Evolutionary conservation across 2,329 filamentous ascomycete species (phyloP).

Genomic region (Elsinoe necatrix): DNA sequence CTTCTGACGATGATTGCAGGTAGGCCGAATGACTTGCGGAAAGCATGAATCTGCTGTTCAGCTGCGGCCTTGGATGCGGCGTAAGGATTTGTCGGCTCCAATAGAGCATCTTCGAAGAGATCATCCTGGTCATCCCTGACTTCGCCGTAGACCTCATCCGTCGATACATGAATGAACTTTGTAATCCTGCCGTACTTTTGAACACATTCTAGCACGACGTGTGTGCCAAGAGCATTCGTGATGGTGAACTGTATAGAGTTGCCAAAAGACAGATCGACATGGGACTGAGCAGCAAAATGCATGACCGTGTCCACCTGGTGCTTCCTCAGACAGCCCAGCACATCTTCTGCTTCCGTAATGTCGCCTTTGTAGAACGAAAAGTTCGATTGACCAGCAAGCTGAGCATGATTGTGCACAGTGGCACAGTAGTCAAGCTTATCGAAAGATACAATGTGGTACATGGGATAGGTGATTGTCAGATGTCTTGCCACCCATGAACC

Average conservation of each 20-base stretch:
- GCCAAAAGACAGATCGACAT: slow-evolving; percentile 74
- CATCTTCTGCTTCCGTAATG: slow-evolving; percentile 61
- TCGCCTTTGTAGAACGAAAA: slow-evolving; percentile 75
- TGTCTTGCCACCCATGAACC: slow-evolving; percentile 78
- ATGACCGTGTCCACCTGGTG: slow-evolving; percentile 71
- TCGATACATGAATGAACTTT: slow-evolving; percentile 73
- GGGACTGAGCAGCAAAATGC: slow-evolving; percentile 79
- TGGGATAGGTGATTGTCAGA: slow-evolving; percentile 63
- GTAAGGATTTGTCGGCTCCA: slow-evolving; percentile 68
- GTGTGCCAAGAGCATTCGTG: slow-evolving; percentile 77
- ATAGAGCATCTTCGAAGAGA: slow-evolving; percentile 61
- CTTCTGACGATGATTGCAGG: slow-evolving; percentile 71
- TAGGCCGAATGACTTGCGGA: slow-evolving; percentile 72
- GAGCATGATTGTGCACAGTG: slow-evolving; percentile 68
- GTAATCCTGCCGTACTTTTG: slow-evolving; percentile 58
- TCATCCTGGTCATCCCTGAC: slow-evolving; percentile 64
- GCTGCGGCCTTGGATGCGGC: slow-evolving; percentile 33
- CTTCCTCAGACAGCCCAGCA: slow-evolving; percentile 61
- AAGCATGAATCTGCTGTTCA: slow-evolving; percentile 58
- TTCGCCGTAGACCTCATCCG: slow-evolving; percentile 80
- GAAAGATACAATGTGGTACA: slow-evolving; percentile 73
- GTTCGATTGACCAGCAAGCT: slow-evolving; percentile 58
- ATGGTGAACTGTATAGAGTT: slow-evolving; percentile 75
- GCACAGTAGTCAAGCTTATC: slow-evolving; percentile 81
- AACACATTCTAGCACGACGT: slow-evolving; percentile 69